phyloP scores from a whole-genome alignment of 2,329 filamentous ascomycete genomes.

The Penicillium sp. region DNA sequence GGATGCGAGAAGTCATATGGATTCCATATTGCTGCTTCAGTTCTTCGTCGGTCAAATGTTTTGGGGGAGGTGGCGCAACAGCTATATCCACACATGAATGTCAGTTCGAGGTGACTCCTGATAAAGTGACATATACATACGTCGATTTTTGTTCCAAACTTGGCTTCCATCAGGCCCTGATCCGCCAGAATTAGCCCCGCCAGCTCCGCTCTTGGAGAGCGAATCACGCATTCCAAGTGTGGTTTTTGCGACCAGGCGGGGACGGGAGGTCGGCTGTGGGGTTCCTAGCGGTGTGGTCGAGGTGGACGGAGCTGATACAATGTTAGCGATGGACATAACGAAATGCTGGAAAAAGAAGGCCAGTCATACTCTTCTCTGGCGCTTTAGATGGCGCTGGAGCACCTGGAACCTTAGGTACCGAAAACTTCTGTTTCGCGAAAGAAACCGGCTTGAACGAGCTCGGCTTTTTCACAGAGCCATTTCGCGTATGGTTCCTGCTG shows the following conservation, averaged over 20 bases:
- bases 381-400: slow-evolving; percentile 52
- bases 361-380: slow-evolving; percentile 58
- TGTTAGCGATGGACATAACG: not conserved
- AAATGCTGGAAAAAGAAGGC: slow-evolving; percentile 1
- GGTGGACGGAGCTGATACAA: slow-evolving; percentile 34
- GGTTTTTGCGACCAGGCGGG: slow-evolving; percentile 65
- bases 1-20: slow-evolving; percentile 65
- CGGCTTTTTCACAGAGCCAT: slow-evolving; percentile 60
- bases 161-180: slow-evolving; percentile 65
- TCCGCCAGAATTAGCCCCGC: slow-evolving; percentile 47
- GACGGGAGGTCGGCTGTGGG: slow-evolving; percentile 52
- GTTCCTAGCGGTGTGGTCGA: slow-evolving; percentile 41
- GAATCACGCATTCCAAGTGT: slow-evolving; percentile 55
- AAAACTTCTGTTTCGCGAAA: slow-evolving; percentile 60
- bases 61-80: slow-evolving; percentile 57
- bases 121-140: slow-evolving; percentile 37
- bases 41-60: slow-evolving; percentile 68
- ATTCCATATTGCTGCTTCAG: slow-evolving; percentile 70
- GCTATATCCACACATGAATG: slow-evolving; percentile 37
- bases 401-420: slow-evolving; percentile 62
- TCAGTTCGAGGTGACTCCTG: slow-evolving; percentile 17
- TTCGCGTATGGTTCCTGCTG: slow-evolving; percentile 48
- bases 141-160: slow-evolving; percentile 70
- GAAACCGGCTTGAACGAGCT: slow-evolving; percentile 66
- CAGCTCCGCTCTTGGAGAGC: slow-evolving; percentile 50